Percentiles rank a stretch among this genome's conserved stretches.
Evolutionary conservation across 768 basidiomycete species (phyloP).

Genomic region (Pulveroboletus sp.): DNA sequence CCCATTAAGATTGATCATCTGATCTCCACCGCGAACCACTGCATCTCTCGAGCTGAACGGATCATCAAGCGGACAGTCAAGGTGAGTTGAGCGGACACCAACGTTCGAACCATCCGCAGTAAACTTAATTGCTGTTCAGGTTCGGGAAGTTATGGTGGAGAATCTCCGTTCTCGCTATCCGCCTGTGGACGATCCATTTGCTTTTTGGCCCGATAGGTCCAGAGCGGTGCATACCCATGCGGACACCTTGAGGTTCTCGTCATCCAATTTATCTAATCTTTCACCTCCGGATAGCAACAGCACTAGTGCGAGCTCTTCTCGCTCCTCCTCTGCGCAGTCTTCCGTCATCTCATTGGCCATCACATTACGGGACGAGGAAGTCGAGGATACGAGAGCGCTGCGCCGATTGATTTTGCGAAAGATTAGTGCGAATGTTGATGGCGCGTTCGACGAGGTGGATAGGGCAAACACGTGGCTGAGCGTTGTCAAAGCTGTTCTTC

Average conservation of each 20-base stretch:
- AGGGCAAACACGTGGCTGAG: conserved; percentile 54
- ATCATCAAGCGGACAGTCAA: conserved; percentile 52
- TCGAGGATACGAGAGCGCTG: conserved; percentile 58
- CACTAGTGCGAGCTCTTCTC: conserved; percentile 12
- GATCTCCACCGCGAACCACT: conserved; percentile 48
- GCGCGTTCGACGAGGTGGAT: conserved; percentile 62
- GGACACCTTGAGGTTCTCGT: conserved; percentile 3
- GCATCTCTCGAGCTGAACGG: conserved; percentile 53
- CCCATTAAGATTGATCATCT: conserved; percentile 49
- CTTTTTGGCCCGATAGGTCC: conserved; percentile 12
- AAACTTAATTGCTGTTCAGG: conserved; percentile 30
- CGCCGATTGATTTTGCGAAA: conserved; percentile 63
- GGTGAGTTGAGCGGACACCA: conserved; percentile 31
- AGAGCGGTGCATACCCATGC: not conserved
- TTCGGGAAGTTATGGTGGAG: conserved; percentile 44
- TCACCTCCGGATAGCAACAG: conserved; percentile 13
- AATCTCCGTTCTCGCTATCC: conserved; percentile 35
- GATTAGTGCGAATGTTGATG: conserved; percentile 51
- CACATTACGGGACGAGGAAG: conserved; percentile 50
- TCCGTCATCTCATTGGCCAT: conserved; percentile 43
- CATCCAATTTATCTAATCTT: conserved; percentile 19
- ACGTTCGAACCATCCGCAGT: not conserved
- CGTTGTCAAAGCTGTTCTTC: conserved; percentile 59
- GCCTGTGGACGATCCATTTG: conserved; percentile 18
- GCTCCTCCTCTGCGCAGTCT: conserved; percentile 29